A percentile compares a stretch with the other conserved stretches of the same genome.
These are phyloP conservation scores for Thalassiosira allenii DNA, from an alignment of 352 stramenopile genomes.

Conservation along the genomic window DNA sequence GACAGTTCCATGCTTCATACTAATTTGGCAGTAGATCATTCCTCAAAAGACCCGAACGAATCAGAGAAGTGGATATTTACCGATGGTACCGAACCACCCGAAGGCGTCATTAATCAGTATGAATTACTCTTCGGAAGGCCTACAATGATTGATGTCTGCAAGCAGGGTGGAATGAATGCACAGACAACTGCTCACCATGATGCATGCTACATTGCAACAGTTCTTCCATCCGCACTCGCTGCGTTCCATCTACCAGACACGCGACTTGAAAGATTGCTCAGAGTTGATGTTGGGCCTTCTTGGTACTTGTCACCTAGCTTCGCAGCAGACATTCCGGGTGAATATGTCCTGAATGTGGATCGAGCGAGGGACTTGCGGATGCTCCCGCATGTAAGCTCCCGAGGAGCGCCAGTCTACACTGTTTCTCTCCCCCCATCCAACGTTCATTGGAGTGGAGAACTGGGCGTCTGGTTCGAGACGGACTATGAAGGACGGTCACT, in stretches of 20 bases:
- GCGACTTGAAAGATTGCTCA: conserved; percentile 74
- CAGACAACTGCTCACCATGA: conserved; percentile 77
- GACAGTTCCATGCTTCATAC: conserved; percentile 80
- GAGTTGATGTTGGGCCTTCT: conserved; percentile 80
- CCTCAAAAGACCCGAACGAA: conserved; percentile 34
- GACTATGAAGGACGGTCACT: conserved; percentile 85
- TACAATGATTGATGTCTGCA: conserved; percentile 51
- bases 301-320: conserved; percentile 87
- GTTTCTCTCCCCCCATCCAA: conserved; percentile 74
- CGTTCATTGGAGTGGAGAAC: conserved; percentile 76
- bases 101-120: conserved; percentile 76
- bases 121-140: conserved; percentile 73
- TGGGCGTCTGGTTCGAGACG: conserved; percentile 89
- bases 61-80: conserved; percentile 75
- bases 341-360: conserved; percentile 80
- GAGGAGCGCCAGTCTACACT: conserved; percentile 78
- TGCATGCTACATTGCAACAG: conserved; percentile 78
- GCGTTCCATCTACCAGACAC: conserved; percentile 86
- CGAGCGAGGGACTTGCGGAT: conserved; percentile 75
- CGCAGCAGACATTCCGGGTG: conserved; percentile 79
- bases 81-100: conserved; percentile 23
- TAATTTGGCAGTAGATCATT: conserved; percentile 59
- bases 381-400: conserved; percentile 55
- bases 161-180: conserved; percentile 38
- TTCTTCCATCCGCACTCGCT: conserved; percentile 63